Percentiles rank a stretch among this genome's conserved stretches.
These are phyloP conservation scores for Macrophomina tecta DNA, from an alignment of 2,329 filamentous ascomycete genomes.

Conservation along the genomic window DNA sequence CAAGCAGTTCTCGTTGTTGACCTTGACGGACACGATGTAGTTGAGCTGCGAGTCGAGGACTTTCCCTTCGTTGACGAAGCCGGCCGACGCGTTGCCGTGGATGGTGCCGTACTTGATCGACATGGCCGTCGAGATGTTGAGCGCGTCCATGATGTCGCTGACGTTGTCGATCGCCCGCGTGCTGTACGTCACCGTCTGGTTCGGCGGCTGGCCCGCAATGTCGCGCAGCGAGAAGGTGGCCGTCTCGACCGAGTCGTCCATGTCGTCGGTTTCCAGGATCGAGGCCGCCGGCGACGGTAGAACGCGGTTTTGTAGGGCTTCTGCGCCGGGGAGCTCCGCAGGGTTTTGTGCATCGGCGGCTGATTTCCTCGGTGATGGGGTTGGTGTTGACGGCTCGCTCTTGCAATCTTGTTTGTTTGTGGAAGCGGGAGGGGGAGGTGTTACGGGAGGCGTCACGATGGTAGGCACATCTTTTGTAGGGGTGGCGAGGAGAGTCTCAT, in stretches of 20 bases:
- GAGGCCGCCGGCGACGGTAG: conserved; percentile 19
- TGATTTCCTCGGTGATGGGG: background rate
- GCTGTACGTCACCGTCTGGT: conserved; percentile 41
- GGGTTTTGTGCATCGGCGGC: background rate
- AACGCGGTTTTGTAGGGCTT: background rate
- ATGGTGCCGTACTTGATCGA: conserved; percentile 48
- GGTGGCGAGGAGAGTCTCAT: background rate
- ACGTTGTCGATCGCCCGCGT: conserved; percentile 42
- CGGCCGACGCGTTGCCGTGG: conserved; percentile 40
- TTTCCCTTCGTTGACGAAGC: conserved; percentile 41
- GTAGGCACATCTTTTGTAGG: background rate
- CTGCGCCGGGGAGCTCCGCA: background rate
- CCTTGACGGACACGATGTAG: conserved; percentile 38
- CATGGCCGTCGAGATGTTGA: conserved; percentile 47
- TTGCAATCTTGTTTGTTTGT: background rate
- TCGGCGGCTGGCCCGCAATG: conserved; percentile 33
- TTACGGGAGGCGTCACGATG: conserved; percentile 32
- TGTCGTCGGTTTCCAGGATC: background rate
- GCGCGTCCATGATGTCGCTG: conserved; percentile 47
- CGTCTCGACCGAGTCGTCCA: conserved; percentile 17
- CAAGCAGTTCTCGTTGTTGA: conserved; percentile 22
- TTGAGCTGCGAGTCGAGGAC: conserved; percentile 41
- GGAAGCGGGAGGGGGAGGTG: conserved; percentile 23
- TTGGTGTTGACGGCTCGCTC: conserved; percentile 3
- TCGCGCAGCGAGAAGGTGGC: conserved; percentile 15